Evolutionary conservation across 768 basidiomycete genomes (phyloP).

Genomic region (Xerocomellus chrysenteron): DNA sequence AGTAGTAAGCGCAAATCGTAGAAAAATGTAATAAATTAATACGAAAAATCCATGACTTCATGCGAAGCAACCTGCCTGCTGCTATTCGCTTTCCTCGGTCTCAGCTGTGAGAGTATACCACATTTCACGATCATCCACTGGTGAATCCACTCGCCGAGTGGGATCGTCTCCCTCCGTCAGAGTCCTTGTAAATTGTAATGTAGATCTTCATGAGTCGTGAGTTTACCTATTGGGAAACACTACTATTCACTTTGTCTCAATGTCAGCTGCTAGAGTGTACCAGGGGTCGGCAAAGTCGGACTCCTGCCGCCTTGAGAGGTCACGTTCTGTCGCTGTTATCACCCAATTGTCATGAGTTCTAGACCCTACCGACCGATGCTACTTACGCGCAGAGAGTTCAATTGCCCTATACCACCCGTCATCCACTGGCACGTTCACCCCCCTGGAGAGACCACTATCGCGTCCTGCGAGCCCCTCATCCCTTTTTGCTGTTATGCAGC

Average conservation of each 20-base stretch:
- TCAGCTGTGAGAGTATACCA: slow-evolving; percentile 1
- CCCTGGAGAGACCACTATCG: not conserved
- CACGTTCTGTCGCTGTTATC: not conserved
- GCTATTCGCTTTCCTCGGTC: not conserved
- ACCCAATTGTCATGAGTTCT: not conserved
- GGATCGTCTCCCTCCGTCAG: not conserved
- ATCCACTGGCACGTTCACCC: not conserved
- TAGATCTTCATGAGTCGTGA: not conserved
- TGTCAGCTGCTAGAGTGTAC: not conserved
- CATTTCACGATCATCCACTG: not conserved
- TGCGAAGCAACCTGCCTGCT: not conserved
- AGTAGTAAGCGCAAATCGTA: too few species aligned
- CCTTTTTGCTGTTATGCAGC: not conserved
- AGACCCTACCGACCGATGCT: not conserved
- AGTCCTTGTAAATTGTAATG: not conserved
- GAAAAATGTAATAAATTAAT: not conserved
- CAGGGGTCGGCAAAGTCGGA: not conserved
- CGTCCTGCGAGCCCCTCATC: not conserved
- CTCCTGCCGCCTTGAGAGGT: not conserved
- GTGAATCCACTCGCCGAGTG: not conserved
- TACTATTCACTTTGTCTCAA: not conserved
- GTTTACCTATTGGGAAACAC: not conserved
- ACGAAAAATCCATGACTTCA: not conserved
- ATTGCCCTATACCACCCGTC: not conserved
- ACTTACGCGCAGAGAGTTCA: not conserved